Evolutionary conservation across 805 yeast genomes (phyloP), one percentile per base, ranked within the genome.

Genomic region (Blastobotrys attinorum): DNA sequence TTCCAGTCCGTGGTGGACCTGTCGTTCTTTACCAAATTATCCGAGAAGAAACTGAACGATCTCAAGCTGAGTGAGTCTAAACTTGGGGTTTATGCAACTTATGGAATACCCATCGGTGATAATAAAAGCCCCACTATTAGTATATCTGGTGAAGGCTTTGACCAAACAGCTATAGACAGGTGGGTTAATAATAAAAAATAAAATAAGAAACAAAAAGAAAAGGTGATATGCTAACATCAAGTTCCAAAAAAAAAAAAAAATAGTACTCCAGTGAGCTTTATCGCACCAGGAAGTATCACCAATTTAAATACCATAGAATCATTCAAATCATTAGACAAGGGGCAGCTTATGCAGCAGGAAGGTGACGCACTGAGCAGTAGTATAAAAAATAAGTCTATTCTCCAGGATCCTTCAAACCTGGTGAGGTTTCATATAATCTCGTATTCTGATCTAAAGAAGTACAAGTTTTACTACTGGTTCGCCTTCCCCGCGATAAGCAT

Each of bases 361-460:
- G 78, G 71, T 1, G 49, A 50, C 2, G 51, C 53, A 23, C 58
- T 64, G 15, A 42, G 38, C 42, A 50, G 51, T 7, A 57, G 50
- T 4, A 69, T 73, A 6, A 40, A 44, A 8, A 60, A 67, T 13
- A 64, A 63, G 22, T 50, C 60, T 0, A 62, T 67, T 2, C 50
- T 73, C 2, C 37, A 52, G 1, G 57, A 71, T 39, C 78, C 81
- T 0, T 54, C 66, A 0, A 21, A 62, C 3, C 58, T 79, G 22
- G 54, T 66, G 11, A 52, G 58, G 6, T 79, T 81, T 50, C 62
- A 65, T 3, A 52, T 84, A 1, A 65, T 89, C 22, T 71, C 88
- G 34, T 92, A 80, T 64, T 83, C 95, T 1, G 98, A 92, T 61
- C 71, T 92, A 58, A 92, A 92, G 61, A 86, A 83, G 63, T 89